These are phyloP conservation scores for Neofusicoccum cordaticola DNA, from an alignment of 2,329 filamentous ascomycete genomes.

Conservation along the genomic window DNA sequence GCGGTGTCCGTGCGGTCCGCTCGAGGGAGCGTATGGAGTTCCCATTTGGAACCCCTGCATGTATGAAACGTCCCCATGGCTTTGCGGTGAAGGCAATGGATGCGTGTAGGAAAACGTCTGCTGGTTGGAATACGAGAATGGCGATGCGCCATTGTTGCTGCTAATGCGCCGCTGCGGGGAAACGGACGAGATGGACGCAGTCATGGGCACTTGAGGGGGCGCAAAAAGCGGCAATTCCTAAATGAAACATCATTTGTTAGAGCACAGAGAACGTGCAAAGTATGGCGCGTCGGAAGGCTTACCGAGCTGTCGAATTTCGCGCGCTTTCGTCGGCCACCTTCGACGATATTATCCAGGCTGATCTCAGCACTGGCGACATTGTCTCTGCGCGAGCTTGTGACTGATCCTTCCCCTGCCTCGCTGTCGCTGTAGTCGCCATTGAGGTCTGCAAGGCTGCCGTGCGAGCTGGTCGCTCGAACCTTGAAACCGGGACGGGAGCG, in stretches of 20 bases:
- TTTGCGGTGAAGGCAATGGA: constrained; percentile 80
- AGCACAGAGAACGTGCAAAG: constrained; percentile 18
- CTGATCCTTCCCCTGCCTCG: constrained; percentile 74
- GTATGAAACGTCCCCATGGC: constrained; percentile 51
- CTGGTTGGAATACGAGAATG: constrained; percentile 72
- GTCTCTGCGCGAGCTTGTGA: constrained; percentile 71
- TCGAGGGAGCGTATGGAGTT: constrained; percentile 37
- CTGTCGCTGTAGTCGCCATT: constrained; percentile 81
- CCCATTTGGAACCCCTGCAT: constrained; percentile 30
- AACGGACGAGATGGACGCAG: constrained; percentile 95
- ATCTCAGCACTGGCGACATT: constrained; percentile 94
- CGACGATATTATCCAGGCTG: constrained; percentile 95
- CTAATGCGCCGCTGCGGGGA: constrained; percentile 83
- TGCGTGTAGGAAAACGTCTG: constrained; percentile 77
- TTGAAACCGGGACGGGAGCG: constrained; percentile 66
- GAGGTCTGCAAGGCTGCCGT: constrained; percentile 61
- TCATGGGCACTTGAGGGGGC: constrained; percentile 73
- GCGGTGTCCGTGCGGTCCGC: constrained; percentile 31
- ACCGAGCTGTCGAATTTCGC: constrained; percentile 97
- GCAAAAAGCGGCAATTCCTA: constrained; percentile 95
- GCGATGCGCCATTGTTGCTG: constrained; percentile 67
- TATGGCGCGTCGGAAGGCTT: constrained; percentile 48
- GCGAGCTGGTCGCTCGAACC: constrained; percentile 61
- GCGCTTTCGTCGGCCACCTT: constrained; percentile 90
- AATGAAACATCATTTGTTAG: constrained; percentile 20